Percentiles rank a stretch among this genome's conserved stretches.
These are phyloP conservation scores for Lachnellula hyalina DNA, from an alignment of 2,329 filamentous ascomycete genomes.

Conservation along the genomic window DNA sequence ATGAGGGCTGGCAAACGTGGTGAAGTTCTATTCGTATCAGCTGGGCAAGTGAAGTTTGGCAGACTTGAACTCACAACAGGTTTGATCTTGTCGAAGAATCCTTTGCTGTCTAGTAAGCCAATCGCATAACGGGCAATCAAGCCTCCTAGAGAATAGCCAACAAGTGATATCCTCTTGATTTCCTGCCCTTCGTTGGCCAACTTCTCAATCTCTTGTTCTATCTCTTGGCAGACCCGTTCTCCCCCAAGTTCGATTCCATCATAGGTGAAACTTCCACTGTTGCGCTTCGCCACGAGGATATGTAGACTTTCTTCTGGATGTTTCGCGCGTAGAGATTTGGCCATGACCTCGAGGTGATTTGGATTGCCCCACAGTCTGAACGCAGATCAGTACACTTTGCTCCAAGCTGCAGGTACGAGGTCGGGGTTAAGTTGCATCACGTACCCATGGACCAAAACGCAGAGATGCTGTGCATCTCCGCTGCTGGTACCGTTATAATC, in stretches of 20 bases:
- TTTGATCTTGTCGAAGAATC: conserved; percentile 71
- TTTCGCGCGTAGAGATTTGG: conserved; percentile 56
- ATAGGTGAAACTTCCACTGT: conserved; percentile 67
- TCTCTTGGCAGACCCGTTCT: conserved; percentile 62
- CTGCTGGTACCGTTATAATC: conserved; percentile 46
- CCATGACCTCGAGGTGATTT: conserved; percentile 63
- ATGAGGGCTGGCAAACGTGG: conserved; percentile 83
- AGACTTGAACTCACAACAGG: conserved; percentile 55
- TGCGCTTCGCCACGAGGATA: conserved; percentile 66
- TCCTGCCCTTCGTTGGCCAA: conserved; percentile 59
- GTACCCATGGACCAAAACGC: conserved; percentile 67
- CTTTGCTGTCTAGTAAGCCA: conserved; percentile 75
- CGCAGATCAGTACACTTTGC: background rate
- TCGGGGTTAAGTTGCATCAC: conserved; percentile 5
- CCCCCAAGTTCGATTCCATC: conserved; percentile 65
- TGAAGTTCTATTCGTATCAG: conserved; percentile 63
- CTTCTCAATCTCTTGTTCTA: conserved; percentile 55
- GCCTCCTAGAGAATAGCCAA: conserved; percentile 87
- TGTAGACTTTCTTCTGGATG: conserved; percentile 60
- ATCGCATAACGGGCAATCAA: conserved; percentile 82
- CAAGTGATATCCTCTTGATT: conserved; percentile 76
- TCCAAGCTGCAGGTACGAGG: background rate
- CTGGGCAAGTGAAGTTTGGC: too few relatives aligned
- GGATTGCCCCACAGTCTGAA: conserved; percentile 73
- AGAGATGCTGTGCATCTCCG: conserved; percentile 61